Base-by-base conservation (phyloP, 2,329 filamentous ascomycete species). In the Monosporascus ibericus region DNA sequence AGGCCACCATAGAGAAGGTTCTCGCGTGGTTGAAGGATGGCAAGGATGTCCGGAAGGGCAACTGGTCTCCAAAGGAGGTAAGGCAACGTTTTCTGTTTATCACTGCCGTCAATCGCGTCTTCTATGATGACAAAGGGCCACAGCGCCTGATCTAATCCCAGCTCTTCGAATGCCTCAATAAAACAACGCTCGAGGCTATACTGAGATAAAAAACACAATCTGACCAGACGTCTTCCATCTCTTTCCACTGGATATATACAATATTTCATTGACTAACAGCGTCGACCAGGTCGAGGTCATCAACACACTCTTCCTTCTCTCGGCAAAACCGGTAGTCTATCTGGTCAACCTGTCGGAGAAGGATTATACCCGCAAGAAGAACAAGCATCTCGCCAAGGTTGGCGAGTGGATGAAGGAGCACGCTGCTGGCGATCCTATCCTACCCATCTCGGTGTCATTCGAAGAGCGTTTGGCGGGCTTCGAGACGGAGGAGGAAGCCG, bases 341-440 rank as follows among this genome's bases (percentile, higher is more conserved):
- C 81, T 99, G 44, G 89, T 97, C 76, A 99, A 99, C 77, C 77
- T 99, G 56, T 96, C 90, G 58, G 95, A 99, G 78, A 92, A 85
- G 74, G 94, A 99, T 74, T 99, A 92, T 72, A 86, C 96, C 68
- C 88, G 94, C 67, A 94, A 97, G 79, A 99, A 97, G 87, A 99
- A 99, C 84, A 99, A 99, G 85, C 85, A 99, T 75, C 83, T 99
- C 52, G 83, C 88, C 61, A 94, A 92, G 77, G 86, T 97, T 62
- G 90, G 88, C 55, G 88, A 94, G 70, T 99, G 94, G 94, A 85
- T 96, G 72, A 95, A 97, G 77, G 83, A 88, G 70, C 81, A 99
- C 71, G 89, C 92, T 6, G 72, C 84, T 50, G 91, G 90, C 53
- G 92, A 96, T 67, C 89, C 92, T 49, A 86, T 97, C 66, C 90